Evolutionary conservation across 2,329 filamentous ascomycete genomes (phyloP).

Genomic region (Exserohilum rostratum): DNA sequence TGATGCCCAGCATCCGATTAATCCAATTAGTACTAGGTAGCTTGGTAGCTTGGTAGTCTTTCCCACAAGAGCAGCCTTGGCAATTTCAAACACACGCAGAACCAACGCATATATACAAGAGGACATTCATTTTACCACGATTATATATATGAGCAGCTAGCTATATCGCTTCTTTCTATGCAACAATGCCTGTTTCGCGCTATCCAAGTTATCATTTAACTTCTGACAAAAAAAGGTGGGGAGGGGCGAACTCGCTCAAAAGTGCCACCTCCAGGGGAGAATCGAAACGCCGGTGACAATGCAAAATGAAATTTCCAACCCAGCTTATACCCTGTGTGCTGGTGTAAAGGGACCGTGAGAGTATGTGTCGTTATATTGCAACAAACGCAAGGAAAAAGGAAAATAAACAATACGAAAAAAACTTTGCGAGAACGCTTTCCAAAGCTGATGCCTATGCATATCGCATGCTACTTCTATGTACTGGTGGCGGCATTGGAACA

Average conservation of each 20-base stretch:
- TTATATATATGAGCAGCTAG: neutral
- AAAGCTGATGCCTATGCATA: constrained; percentile 16
- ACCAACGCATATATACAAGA: no score
- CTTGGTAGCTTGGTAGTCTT: no score
- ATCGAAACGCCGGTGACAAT: constrained; percentile 12
- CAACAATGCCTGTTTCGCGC: no score
- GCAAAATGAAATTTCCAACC: neutral
- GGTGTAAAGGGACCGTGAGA: constrained; percentile 6
- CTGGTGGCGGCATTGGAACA: constrained; percentile 17
- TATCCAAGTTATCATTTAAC: no score
- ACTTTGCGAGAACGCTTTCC: no score
- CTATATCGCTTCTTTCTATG: no score
- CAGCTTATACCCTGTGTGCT: constrained; percentile 1
- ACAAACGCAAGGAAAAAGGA: neutral
- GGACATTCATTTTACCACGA: no score
- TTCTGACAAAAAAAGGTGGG: no score
- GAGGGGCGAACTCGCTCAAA: neutral
- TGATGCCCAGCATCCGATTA: no score
- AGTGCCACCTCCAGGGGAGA: neutral
- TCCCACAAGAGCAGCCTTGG: no score
- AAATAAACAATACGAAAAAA: neutral
- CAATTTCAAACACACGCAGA: no score
- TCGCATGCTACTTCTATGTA: constrained; percentile 21
- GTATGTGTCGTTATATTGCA: neutral
- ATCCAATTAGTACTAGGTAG: no score